Evolutionary conservation across 2,329 filamentous ascomycete species (phyloP), one percentile per base, ranked within the genome.

Genomic region (Pseudocercospora crystallina): DNA sequence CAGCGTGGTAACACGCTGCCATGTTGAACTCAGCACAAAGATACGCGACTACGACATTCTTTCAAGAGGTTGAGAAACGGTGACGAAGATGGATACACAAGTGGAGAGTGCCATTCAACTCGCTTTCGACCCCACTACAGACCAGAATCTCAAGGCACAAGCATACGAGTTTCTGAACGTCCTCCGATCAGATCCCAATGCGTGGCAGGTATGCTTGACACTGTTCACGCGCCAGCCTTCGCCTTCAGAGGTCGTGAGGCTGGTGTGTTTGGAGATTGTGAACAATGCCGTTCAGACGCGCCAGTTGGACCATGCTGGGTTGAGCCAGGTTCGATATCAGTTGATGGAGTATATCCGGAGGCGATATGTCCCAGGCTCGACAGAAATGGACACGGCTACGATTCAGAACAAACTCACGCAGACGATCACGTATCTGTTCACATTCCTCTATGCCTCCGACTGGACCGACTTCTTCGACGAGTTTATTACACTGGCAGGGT

Each of bases 321-420:
- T 97, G 58, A 74, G 77, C 41, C 86, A 86, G 66, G 82, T 97
- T 63, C 90, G 89, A 70, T 85, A 94, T 61, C 87, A 83, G 38
- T 76, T 99, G 59, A 78, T 96, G 73, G 81, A 83, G 61, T 96
- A 97, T 71, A 80, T 94, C 54, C 83, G 83, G 59, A 82, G 86
- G 62, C 83, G 81, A 42, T 97, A 96, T 69, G 81, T 83, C 46
- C 75, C 79, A 34, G 71, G 73, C 15, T 68, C 67, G 8, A 64
- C 58, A 30, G 78, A 80, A 48, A 73, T 85, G 57, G 94, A 99
- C 68, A 82, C 85, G 8, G 70, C 83, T 17, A 81, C 82, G 59
- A 85, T 99, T 37, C 92, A 97, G 73, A 99, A 97, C 76, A 99
- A 99, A 74, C 83, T 99, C 60, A 91, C 92, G 39, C 94, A 99